Evolutionary conservation across 768 basidiomycete genomes (phyloP), one percentile per base, ranked within the genome.

Genomic region (Neoboletus brunneissimus): DNA sequence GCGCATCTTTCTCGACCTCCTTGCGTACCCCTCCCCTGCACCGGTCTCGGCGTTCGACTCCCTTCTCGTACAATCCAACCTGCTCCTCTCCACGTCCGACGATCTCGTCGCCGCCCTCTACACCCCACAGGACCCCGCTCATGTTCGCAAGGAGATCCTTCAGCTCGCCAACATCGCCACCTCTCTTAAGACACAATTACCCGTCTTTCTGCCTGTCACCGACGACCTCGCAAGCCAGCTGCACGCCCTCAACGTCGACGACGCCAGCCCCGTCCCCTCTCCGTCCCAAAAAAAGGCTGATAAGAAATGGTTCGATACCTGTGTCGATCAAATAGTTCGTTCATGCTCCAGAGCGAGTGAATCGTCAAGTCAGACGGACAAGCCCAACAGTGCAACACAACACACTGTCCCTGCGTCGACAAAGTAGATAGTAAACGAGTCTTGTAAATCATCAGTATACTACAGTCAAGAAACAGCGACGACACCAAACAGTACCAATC

Each of bases 61-160:
- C 22, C 73, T 91, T 6, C 76, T 80, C 16, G 38, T 65, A 3
- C 73, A 73, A 10, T 90, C 88, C 3, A 73, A 79, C 31, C 64
- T 70, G 8, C 75, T 89, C 22, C 75, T 86, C 18, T 67, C 77
- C 47, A 76, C 80, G 4, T 77, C 81, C 5, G 89, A 91, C 65
- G 86, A 91, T 40, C 73, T 90, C 51, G 79, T 86, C 22, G 77
- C 86, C n/a, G 72, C 84, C 3, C 72, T 88, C 40, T 88, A 91
- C 65, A 58, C 80, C 0, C 86, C 87, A 5, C 88, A 91, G 63
- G 77, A 84, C 54, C 64, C 68, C 0, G 62, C 64, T 1, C 69
- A 75, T 34, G 69, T 89, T 49, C 60, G 62, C 11, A 61, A 67
- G 12, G 77, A 81, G 51, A 59, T 83, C 29, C 56, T 64, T 5